These are phyloP conservation scores for Kodamaea kakaduensis DNA, from an alignment of 805 yeast genomes.

Conservation along the genomic window DNA sequence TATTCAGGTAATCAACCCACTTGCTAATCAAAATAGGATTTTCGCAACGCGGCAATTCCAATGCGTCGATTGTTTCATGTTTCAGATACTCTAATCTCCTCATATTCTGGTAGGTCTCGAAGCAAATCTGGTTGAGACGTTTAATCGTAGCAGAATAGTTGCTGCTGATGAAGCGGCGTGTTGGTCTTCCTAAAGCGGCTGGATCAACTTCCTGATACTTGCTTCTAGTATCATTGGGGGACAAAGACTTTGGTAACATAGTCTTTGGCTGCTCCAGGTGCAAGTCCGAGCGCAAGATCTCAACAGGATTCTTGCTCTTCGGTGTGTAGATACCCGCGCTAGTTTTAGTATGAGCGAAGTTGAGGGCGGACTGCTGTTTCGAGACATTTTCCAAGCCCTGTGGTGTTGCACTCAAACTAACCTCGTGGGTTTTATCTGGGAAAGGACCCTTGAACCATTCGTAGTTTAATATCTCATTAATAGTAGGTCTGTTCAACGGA, in stretches of 20 bases:
- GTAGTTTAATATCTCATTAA: slow-evolving; percentile 74
- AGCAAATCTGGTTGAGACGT: slow-evolving; percentile 33
- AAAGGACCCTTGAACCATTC: slow-evolving; percentile 86
- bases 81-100: slow-evolving; percentile 40
- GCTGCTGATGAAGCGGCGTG: slow-evolving; percentile 36
- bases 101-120: slow-evolving; percentile 37
- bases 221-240: slow-evolving; percentile 86
- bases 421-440: slow-evolving; percentile 65
- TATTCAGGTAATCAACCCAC: slow-evolving; percentile 97
- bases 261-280: slow-evolving; percentile 65
- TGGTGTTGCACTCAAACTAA: slow-evolving; percentile 62
- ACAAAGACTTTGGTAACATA: slow-evolving; percentile 80
- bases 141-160: slow-evolving; percentile 37
- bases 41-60: slow-evolving; percentile 41
- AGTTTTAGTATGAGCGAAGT: slow-evolving; percentile 63
- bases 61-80: slow-evolving; percentile 28
- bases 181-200: slow-evolving; percentile 27
- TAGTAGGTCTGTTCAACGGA: slow-evolving; percentile 76
- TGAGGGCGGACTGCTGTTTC: slow-evolving; percentile 57
- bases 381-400: slow-evolving; percentile 50
- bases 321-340: slow-evolving; percentile 59
- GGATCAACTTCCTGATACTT: slow-evolving; percentile 74
- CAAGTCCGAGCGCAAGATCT: slow-evolving; percentile 63
- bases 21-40: slow-evolving; percentile 77
- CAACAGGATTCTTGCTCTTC: slow-evolving; percentile 58